Conservation (phyloP, 805 yeast species). For the Spencermartinsiella europaea region DNA sequence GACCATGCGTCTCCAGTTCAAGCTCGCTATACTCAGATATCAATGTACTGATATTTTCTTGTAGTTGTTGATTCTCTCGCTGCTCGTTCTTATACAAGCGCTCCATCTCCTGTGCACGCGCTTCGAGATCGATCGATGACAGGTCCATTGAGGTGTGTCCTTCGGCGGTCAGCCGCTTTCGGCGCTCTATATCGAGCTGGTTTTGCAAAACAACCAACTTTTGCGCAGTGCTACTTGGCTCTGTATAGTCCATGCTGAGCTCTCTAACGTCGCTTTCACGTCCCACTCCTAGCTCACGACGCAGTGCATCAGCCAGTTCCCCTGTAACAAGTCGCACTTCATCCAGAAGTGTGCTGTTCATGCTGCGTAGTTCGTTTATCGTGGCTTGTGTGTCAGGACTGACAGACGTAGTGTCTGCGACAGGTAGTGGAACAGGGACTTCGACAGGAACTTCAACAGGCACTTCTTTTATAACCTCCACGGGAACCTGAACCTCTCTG, state of each 20-base stretch:
- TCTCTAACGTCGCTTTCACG: not conserved
- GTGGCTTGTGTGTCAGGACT: not conserved
- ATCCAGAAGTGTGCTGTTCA: slow-evolving; percentile 25
- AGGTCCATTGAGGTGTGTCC: slow-evolving; percentile 11
- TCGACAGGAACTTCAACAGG: not conserved
- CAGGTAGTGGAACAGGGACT: not conserved
- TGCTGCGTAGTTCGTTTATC: slow-evolving; percentile 16
- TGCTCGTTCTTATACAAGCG: slow-evolving; percentile 18
- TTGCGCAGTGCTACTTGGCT: slow-evolving; percentile 11
- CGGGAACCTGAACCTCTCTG: not conserved
- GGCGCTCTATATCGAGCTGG: slow-evolving; percentile 31
- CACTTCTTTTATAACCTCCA: not conserved
- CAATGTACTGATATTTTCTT: slow-evolving; percentile 26
- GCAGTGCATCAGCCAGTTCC: slow-evolving; percentile 34
- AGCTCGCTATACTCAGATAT: slow-evolving; percentile 27
- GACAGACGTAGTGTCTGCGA: too few species aligned
- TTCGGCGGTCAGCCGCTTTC: slow-evolving; percentile 27
- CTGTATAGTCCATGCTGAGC: not conserved
- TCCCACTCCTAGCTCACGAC: slow-evolving; percentile 31
- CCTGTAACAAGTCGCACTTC: slow-evolving; percentile 32
- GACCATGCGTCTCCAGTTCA: slow-evolving; percentile 21
- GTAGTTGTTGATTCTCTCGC: slow-evolving; percentile 20
- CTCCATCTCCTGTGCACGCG: slow-evolving; percentile 27
- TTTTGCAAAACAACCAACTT: slow-evolving; percentile 25
- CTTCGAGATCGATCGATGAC: slow-evolving; percentile 25